Evolutionary conservation across 495 filamentous ascomycete genomes (phyloP).

Genomic region (Sphaerosporella brunnea): DNA sequence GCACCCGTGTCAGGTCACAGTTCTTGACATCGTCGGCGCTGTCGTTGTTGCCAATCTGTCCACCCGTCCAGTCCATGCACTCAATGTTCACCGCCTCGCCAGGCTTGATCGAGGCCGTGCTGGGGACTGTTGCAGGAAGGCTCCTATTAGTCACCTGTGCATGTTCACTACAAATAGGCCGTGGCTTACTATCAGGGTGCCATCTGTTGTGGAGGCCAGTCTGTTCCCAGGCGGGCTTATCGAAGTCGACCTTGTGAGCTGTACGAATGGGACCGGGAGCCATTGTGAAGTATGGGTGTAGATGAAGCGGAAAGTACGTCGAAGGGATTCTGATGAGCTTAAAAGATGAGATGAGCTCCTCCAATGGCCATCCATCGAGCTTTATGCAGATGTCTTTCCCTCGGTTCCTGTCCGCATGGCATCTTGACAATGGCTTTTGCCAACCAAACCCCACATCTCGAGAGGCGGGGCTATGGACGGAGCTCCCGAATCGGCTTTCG

Average conservation of each 20-base stretch:
- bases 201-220: constrained; percentile 71
- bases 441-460: too few relatives aligned
- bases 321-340: too few relatives aligned
- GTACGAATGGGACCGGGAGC: constrained; percentile 15
- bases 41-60: constrained; percentile 81
- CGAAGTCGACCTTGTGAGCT: constrained; percentile 47
- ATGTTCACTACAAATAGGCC: too few relatives aligned
- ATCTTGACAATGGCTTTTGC: too few relatives aligned
- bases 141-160: too few relatives aligned
- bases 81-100: constrained; percentile 88
- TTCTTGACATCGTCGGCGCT: constrained; percentile 73
- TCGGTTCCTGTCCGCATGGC: too few relatives aligned
- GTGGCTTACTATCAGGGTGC: constrained; percentile 77
- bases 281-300: constrained; percentile 14
- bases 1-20: constrained; percentile 66
- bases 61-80: constrained; percentile 80
- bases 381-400: too few relatives aligned
- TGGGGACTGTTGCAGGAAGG: constrained; percentile 42
- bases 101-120: constrained; percentile 55
- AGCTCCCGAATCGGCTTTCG: too few relatives aligned
- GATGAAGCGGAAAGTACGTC: too few relatives aligned
- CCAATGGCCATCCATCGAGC: too few relatives aligned
- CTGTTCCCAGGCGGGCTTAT: constrained; percentile 62
- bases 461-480: too few relatives aligned
- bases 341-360: too few relatives aligned